A percentile compares a stretch with the other conserved stretches of the same genome.
phyloP scores from a whole-genome alignment of 192 early-diverging fungal species.

The Coemansia sp. region DNA sequence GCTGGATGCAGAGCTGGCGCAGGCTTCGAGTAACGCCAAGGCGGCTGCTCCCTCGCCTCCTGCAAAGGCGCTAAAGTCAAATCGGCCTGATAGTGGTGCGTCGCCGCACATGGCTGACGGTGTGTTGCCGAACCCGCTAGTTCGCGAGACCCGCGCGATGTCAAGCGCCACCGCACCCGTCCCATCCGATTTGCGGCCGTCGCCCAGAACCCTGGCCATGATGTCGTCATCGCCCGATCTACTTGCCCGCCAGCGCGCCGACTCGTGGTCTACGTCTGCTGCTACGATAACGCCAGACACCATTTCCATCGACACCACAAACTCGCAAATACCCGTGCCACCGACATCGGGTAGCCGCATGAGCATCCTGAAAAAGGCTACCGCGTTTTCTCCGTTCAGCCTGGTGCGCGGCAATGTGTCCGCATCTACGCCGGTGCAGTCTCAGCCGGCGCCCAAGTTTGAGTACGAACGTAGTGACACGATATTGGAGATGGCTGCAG shows the following conservation, averaged over 20 bases:
- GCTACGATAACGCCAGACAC: neutral
- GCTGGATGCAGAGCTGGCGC: constrained; percentile 15
- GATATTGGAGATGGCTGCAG: neutral
- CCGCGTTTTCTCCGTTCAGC: constrained; percentile 21
- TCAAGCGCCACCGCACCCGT: constrained; percentile 1
- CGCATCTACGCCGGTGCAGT: constrained; percentile 20
- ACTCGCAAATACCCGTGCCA: too few species aligned
- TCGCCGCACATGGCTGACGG: neutral
- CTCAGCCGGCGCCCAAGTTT: constrained; percentile 8
- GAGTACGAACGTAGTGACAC: neutral
- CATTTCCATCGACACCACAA: neutral
- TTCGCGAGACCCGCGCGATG: constrained; percentile 2
- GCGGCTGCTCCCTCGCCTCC: too few species aligned
- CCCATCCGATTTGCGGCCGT: neutral
- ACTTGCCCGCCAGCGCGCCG: constrained; percentile 18
- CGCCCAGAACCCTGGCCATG: neutral
- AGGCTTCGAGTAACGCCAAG: neutral
- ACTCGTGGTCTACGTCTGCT: constrained; percentile 18
- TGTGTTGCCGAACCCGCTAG: neutral
- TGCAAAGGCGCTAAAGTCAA: neutral
- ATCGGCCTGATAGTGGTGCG: neutral
- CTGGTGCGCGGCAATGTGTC: constrained; percentile 23
- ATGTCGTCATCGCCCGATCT: constrained; percentile 6
- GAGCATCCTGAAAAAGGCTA: constrained; percentile 25
- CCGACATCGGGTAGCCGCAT: neutral